Evolutionary conservation across 345 rosid species (phyloP), one percentile per base, ranked within the genome.

Genomic region (Dipteronia dyeriana): DNA sequence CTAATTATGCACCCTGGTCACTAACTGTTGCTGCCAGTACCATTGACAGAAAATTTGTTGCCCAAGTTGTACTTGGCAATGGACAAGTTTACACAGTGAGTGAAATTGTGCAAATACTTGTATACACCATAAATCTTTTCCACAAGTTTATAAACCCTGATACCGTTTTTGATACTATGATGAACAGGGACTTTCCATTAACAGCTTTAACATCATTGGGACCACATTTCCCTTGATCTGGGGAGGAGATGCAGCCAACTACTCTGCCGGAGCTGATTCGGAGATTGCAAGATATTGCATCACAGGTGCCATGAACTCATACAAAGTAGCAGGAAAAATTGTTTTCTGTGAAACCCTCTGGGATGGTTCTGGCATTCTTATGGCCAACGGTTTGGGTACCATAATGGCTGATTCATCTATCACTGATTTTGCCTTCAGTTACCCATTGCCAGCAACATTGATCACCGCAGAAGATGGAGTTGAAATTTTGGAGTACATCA

Each of bases 1-100:
- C 79, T 66, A 84, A 80, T 73, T 59, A 57, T 54, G 77, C 86
- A 1, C 86, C 86, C 9, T 80, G 86, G 86, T 47, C 80, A 11
- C 68, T 77, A 20, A 76, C 83, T 23, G 82, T 84, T 26, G 82
- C 80, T 54, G 86, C 86, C 11, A 80, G 84, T 68, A 71, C 78
- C 61, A 82, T 78, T 75, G 86, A 83, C 68, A 71, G 86, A 45
- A 75, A 47, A 38, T 79, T 79, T 68, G 19, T 61, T 64, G 64
- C 86, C 16, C 75, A 75, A 53, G 80, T 81, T 34, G 67, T 47
- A 54, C 86, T 84, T 11, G 86, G 84, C 57, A 67, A 84, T 38
- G 73, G 82, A 23, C 12, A 76, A 69, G 47, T 56, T 66, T 78
- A 67, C 17, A 17, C 61, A 39, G 82, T 65, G 70, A 47, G 70